phyloP scores from a whole-genome alignment of 768 basidiomycete genomes.

The Cystobasidium tubakii region DNA sequence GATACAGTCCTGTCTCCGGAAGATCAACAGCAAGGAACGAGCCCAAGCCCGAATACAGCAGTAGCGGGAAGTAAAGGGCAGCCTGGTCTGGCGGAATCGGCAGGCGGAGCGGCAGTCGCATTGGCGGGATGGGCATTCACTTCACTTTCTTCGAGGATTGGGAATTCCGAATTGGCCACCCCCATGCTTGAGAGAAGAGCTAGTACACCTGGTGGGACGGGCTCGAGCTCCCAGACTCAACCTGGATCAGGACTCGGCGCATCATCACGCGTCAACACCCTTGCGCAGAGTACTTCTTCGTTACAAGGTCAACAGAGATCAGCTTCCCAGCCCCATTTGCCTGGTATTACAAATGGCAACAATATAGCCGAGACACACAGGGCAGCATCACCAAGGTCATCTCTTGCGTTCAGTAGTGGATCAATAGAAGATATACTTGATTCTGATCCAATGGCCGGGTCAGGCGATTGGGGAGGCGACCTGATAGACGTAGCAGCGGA shows the following conservation, averaged over 20 bases:
- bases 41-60: constrained; percentile 14
- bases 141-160: constrained; percentile 59
- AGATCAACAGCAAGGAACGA: constrained; percentile 38
- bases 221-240: constrained; percentile 40
- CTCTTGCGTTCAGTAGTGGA: not conserved
- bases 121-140: constrained; percentile 96
- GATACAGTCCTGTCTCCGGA: constrained; percentile 53
- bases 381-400: constrained; percentile 2
- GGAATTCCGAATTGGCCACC: constrained; percentile 61
- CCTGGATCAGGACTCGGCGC: not conserved
- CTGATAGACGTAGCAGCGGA: constrained; percentile 91
- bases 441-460: constrained; percentile 37
- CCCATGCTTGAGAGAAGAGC: constrained; percentile 34
- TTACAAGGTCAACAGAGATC: constrained; percentile 6
- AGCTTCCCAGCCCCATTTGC: constrained; percentile 16
- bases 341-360: not conserved
- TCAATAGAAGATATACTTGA: constrained; percentile 5
- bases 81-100: constrained; percentile 67
- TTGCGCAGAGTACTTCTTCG: not conserved
- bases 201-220: constrained; percentile 37
- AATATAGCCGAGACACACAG: not conserved
- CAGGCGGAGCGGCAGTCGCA: constrained; percentile 83
- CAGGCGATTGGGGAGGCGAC: constrained; percentile 67
- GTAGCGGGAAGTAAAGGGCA: constrained; percentile 45
- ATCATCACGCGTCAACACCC: not conserved